Conservation (phyloP, 306 rosid species). For the Erythrophleum fordii region DNA sequence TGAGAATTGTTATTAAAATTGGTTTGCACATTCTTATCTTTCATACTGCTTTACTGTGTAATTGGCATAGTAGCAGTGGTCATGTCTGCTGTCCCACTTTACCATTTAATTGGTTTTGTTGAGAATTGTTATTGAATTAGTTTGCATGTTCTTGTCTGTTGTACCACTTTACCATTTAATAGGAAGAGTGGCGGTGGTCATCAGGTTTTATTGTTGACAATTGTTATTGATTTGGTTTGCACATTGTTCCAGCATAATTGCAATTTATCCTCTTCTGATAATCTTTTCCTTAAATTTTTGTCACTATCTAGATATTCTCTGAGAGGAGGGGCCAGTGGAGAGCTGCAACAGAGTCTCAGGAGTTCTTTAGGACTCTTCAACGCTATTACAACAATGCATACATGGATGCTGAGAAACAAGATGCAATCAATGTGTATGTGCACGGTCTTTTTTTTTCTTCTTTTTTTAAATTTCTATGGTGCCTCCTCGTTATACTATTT, state of each 20-base stretch:
- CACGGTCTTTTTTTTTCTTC: constrained; percentile 11
- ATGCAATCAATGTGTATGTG: constrained; percentile 85
- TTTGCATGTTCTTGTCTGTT: neutral
- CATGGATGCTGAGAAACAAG: constrained; percentile 85
- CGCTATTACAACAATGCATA: constrained; percentile 92
- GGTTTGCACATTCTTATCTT: constrained; percentile 18
- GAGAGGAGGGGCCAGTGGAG: constrained; percentile 98
- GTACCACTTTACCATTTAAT: neutral
- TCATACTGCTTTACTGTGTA: neutral
- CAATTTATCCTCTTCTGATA: constrained; percentile 18
- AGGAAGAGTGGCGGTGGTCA: neutral
- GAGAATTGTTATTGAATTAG: neutral
- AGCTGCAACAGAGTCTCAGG: constrained; percentile 98
- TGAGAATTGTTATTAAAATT: neutral
- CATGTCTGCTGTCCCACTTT: too few relatives aligned
- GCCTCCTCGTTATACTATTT: constrained; percentile 29
- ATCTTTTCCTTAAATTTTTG: constrained; percentile 5
- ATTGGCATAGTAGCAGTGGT: neutral
- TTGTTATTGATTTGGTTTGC: constrained; percentile 6
- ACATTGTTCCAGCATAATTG: constrained; percentile 16
- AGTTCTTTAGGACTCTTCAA: constrained; percentile 87
- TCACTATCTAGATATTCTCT: constrained; percentile 75
- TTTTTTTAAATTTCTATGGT: neutral
- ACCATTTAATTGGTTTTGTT: too few relatives aligned
- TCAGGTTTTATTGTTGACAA: neutral